phyloP scores from a whole-genome alignment of 495 filamentous ascomycete species.

The Neurospora pannonica region DNA sequence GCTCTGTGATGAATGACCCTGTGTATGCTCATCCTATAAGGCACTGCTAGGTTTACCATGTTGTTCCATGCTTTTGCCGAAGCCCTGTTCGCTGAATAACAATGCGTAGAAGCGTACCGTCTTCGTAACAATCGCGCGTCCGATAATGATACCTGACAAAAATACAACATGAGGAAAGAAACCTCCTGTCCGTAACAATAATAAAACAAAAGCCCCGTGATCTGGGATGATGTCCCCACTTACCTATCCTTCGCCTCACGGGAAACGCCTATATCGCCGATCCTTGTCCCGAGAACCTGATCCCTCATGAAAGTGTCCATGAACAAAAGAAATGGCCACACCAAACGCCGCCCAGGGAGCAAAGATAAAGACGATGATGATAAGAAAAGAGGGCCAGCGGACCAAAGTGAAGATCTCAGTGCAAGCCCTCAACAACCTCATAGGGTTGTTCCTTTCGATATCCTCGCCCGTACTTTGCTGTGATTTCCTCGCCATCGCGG shows the following conservation, averaged over 20 bases:
- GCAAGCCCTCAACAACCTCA: slow-evolving; percentile 12
- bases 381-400: background rate
- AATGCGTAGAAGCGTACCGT: background rate
- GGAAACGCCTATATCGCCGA: background rate
- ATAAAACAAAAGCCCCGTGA: background rate
- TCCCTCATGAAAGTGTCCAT: background rate
- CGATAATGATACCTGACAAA: background rate
- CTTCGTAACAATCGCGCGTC: background rate
- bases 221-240: background rate
- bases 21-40: background rate
- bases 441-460: slow-evolving; percentile 11
- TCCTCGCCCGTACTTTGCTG: slow-evolving; percentile 17
- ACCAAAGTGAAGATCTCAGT: slow-evolving; percentile 1
- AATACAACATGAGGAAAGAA: background rate
- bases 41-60: background rate
- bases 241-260: background rate
- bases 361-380: background rate
- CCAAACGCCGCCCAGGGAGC: background rate
- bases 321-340: background rate
- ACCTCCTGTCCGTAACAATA: background rate
- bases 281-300: background rate
- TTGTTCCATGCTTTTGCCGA: background rate
- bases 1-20: background rate
- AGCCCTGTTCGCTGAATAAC: background rate
- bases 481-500: slow-evolving; percentile 19